Percentiles rank a stretch among this genome's conserved stretches.
Conservation (phyloP, 164 flowering plant genomes). For the Protea cynaroides region DNA sequence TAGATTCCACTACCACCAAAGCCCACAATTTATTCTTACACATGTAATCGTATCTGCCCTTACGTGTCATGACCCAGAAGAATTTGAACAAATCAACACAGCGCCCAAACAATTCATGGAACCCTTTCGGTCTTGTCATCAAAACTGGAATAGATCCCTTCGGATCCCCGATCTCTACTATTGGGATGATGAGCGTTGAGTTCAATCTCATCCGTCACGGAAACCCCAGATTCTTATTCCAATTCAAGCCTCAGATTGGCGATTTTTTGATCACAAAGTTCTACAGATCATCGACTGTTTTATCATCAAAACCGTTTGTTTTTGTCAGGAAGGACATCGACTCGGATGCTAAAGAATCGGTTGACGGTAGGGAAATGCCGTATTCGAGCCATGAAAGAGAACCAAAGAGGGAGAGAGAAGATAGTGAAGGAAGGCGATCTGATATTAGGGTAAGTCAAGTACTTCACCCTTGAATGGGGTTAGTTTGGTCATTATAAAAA, state of each 20-base stretch:
- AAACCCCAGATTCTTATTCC: conserved; percentile 31
- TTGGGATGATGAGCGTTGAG: conserved; percentile 9
- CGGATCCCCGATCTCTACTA: conserved; percentile 1
- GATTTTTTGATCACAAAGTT: conserved; percentile 18
- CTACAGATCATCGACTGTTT: neutral
- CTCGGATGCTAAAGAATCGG: too few species aligned
- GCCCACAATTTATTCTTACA: conserved; percentile 36
- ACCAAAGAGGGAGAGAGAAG: too few species aligned
- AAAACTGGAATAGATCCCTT: conserved; percentile 7
- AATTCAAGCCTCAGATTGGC: too few species aligned
- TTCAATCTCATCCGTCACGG: conserved; percentile 15
- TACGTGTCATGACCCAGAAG: conserved; percentile 40
- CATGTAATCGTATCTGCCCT: conserved; percentile 45
- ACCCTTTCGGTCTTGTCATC: conserved; percentile 3
- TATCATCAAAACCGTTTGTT: neutral
- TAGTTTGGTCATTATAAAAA: too few species aligned
- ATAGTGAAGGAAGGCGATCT: too few species aligned
- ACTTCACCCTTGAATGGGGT: too few species aligned
- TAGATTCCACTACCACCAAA: conserved; percentile 36
- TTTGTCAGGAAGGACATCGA: too few species aligned
- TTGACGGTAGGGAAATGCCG: too few species aligned
- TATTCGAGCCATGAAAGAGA: too few species aligned
- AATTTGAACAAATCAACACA: conserved; percentile 53
- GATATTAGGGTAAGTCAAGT: too few species aligned
- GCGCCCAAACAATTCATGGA: conserved; percentile 29